Conservation (phyloP, 805 yeast species). For the Metschnikowia lunata region DNA sequence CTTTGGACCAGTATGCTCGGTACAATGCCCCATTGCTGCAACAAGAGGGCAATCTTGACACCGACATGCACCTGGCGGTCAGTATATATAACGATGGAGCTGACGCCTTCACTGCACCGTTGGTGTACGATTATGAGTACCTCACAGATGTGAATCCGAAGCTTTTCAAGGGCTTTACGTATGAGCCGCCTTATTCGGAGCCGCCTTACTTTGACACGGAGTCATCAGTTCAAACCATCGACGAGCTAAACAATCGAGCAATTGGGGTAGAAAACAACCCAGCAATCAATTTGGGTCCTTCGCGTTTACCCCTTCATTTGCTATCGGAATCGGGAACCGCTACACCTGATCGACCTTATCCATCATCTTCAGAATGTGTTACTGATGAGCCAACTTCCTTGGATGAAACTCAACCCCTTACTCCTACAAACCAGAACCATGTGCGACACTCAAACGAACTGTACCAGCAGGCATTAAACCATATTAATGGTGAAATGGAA, state of each 20-base stretch:
- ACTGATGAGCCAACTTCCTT: background rate
- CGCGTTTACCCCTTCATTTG: too few relatives aligned
- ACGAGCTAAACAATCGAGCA: too few relatives aligned
- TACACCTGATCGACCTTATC: background rate
- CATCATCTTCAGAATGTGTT: background rate
- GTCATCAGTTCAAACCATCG: too few relatives aligned
- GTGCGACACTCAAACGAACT: constrained; percentile 21
- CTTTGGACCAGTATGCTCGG: constrained; percentile 37
- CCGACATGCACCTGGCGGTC: constrained; percentile 6
- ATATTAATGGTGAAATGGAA: constrained; percentile 42
- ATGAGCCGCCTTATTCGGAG: constrained; percentile 25
- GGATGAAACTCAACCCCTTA: background rate
- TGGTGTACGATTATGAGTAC: constrained; percentile 41
- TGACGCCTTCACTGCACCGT: constrained; percentile 28
- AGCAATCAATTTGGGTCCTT: background rate
- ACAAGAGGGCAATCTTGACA: constrained; percentile 3
- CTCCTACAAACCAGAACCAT: background rate
- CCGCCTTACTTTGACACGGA: constrained; percentile 18
- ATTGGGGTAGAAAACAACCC: background rate
- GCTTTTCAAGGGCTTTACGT: constrained; percentile 33
- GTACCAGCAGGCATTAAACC: constrained; percentile 30
- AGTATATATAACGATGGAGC: constrained; percentile 11
- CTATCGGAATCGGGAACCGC: background rate
- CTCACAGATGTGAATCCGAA: constrained; percentile 33
- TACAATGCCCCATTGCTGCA: constrained; percentile 14